Conservation (phyloP, 768 basidiomycete species). For the Lentinula guzmanii region DNA sequence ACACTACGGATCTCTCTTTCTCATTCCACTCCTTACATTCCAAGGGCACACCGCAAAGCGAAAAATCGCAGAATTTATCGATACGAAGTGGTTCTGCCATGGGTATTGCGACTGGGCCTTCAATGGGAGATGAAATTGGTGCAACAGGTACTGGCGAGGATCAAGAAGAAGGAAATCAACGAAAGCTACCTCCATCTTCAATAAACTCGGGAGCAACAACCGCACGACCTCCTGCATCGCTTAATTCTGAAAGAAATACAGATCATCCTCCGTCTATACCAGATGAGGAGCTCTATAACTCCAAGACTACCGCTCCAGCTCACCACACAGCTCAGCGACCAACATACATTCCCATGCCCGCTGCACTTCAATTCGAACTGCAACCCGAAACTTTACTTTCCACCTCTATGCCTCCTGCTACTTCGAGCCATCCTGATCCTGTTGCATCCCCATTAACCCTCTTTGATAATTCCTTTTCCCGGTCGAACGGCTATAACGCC, state of each 20-base stretch:
- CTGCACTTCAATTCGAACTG: not conserved
- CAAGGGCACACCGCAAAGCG: not conserved
- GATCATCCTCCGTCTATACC: not conserved
- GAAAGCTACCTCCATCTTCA: not conserved
- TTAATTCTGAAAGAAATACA: not conserved
- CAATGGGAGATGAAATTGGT: not conserved
- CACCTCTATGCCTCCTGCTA: not conserved
- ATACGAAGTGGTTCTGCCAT: not conserved
- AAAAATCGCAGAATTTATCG: not conserved
- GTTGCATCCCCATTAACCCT: not conserved
- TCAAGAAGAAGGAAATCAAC: not conserved
- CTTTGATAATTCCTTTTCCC: slow-evolving; percentile 2
- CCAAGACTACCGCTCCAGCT: not conserved
- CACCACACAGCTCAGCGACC: not conserved
- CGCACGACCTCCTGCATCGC: not conserved
- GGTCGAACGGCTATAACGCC: not conserved
- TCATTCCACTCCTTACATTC: not conserved
- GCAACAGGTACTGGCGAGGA: not conserved
- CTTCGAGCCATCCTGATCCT: not conserved
- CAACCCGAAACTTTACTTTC: not conserved
- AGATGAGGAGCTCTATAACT: not conserved
- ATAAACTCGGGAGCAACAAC: not conserved
- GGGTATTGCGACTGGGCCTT: not conserved
- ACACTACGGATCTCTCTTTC: not conserved
- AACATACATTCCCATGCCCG: not conserved